A percentile compares a stretch with the other conserved stretches of the same genome.
Conservation (phyloP, 139 green algal species). For the Pleodorina starrii region DNA sequence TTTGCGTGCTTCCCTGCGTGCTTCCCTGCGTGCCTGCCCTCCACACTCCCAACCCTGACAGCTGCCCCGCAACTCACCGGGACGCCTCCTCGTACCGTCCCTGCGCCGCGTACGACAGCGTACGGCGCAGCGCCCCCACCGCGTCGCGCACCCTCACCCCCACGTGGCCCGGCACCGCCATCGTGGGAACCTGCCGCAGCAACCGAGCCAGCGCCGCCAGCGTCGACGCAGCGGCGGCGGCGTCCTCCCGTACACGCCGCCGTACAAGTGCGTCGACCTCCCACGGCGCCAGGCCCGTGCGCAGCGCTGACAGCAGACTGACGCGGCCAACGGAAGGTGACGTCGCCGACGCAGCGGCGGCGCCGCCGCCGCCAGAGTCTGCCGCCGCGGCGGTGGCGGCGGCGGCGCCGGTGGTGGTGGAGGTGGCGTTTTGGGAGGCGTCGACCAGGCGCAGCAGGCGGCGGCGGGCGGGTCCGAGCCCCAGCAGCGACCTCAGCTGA, state of each 20-base stretch:
- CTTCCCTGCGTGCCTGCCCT: too few relatives aligned
- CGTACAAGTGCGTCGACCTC: conserved; percentile 59
- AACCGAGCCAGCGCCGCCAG: conserved; percentile 48
- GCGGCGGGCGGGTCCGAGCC: neutral
- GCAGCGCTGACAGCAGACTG: neutral
- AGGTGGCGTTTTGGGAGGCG: neutral
- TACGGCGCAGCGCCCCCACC: neutral
- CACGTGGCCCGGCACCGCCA: conserved; percentile 54
- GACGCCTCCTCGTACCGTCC: conserved; percentile 32
- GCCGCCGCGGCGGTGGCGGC: neutral
- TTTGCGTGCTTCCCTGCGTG: too few relatives aligned
- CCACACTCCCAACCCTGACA: neutral
- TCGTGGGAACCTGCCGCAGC: conserved; percentile 50
- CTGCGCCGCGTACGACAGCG: neutral
- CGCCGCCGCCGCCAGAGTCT: neutral
- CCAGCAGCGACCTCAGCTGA: conserved; percentile 36
- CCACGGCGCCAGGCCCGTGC: conserved; percentile 37
- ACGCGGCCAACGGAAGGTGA: neutral
- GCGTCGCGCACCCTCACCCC: conserved; percentile 33
- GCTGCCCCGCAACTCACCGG: neutral
- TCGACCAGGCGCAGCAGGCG: neutral
- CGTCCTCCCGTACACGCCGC: conserved; percentile 5
- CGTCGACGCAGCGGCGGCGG: neutral
- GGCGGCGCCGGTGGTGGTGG: neutral
- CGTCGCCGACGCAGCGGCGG: too few relatives aligned